Conservation (phyloP, 257 asterid genomes). For the Craterostigma plantagineum region DNA sequence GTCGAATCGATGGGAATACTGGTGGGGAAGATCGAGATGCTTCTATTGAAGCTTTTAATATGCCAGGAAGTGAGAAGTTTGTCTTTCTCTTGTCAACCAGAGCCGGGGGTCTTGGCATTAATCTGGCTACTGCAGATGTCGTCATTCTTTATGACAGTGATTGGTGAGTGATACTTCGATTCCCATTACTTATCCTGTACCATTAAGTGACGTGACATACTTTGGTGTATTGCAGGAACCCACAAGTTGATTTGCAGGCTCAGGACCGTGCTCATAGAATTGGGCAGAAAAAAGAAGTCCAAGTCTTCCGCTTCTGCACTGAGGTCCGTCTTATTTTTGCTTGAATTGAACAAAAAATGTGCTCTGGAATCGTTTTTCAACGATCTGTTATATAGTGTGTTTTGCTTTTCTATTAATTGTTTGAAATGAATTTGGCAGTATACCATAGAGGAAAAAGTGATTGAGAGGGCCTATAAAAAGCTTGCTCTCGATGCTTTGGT, state of each 20-base stretch:
- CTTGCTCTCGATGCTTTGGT: constrained; percentile 99
- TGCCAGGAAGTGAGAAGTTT: constrained; percentile 88
- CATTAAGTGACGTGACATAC: neutral
- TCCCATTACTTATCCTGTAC: neutral
- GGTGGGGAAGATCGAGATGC: constrained; percentile 99
- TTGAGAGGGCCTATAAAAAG: constrained; percentile 97
- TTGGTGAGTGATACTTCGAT: constrained; percentile 32
- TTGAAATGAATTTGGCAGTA: constrained; percentile 31
- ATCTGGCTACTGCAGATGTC: constrained; percentile 95
- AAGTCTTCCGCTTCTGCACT: constrained; percentile 96
- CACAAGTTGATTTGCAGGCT: constrained; percentile 97
- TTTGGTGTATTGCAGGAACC: constrained; percentile 50
- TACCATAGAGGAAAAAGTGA: constrained; percentile 97
- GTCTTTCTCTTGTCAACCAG: constrained; percentile 83
- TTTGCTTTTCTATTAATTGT: constrained; percentile 15
- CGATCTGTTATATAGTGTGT: too few species aligned
- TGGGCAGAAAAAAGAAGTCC: constrained; percentile 98
- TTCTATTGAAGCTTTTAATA: constrained; percentile 75
- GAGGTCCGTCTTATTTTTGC: constrained; percentile 48
- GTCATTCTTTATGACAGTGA: constrained; percentile 97
- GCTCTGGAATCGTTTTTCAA: too few species aligned
- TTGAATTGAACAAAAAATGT: constrained; percentile 6
- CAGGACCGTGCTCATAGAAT: constrained; percentile 99
- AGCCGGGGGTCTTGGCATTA: constrained; percentile 99
- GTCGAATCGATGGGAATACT: constrained; percentile 95